Evolutionary conservation across 192 early-diverging fungal genomes (phyloP).

Genomic region (Linderina pennispora): DNA sequence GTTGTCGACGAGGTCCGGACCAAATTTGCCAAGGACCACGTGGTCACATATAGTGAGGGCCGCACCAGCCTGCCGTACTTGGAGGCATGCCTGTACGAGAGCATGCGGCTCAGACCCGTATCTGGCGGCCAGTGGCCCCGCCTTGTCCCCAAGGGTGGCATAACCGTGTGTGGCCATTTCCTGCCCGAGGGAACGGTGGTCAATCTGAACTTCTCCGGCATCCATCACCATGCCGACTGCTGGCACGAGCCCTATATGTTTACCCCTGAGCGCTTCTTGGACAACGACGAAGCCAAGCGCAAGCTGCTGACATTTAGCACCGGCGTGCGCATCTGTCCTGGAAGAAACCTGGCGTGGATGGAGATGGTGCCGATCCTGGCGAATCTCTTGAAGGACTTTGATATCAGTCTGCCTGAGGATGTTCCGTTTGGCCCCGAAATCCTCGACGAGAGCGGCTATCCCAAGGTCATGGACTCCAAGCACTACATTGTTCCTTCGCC

Average conservation of each 20-base stretch:
- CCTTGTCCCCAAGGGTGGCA: background rate
- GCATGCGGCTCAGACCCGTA: constrained; percentile 16
- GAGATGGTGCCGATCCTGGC: constrained; percentile 27
- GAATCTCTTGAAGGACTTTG: constrained; percentile 19
- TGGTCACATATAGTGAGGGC: constrained; percentile 2
- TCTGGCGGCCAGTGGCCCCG: constrained; percentile 21
- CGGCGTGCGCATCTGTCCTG: constrained; percentile 26
- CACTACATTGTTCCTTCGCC: background rate
- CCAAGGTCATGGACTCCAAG: background rate
- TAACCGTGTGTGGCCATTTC: constrained; percentile 7
- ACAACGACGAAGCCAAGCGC: constrained; percentile 7
- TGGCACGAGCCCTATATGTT: constrained; percentile 19
- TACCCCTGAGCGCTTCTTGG: constrained; percentile 11
- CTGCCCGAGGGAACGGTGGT: constrained; percentile 13
- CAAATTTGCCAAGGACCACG: background rate
- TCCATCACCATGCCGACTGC: background rate
- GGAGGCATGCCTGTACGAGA: constrained; percentile 30
- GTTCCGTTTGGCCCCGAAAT: background rate
- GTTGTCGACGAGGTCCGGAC: background rate
- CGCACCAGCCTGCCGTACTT: constrained; percentile 6
- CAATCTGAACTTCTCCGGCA: background rate
- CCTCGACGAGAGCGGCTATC: background rate
- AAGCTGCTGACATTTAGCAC: constrained; percentile 28
- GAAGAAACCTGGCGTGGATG: constrained; percentile 27
- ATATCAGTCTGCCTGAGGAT: constrained; percentile 1